Conservation (phyloP, 208 protist genomes). For the Trypanosomatidae sp. region DNA sequence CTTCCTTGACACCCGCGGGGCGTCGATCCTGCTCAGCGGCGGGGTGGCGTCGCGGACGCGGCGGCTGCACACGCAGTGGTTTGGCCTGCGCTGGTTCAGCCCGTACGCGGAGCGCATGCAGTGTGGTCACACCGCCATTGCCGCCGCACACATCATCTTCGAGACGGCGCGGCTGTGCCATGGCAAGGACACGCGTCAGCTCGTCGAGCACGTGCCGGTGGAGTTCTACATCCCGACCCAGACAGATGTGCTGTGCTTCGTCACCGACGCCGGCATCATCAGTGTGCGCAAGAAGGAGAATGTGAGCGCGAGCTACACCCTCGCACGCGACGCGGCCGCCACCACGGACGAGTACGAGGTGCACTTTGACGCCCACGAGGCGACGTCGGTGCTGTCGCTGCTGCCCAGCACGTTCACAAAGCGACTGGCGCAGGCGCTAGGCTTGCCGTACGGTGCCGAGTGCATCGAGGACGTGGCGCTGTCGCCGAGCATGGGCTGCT, state of each 20-base stretch:
- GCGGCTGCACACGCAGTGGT: slow-evolving; percentile 52
- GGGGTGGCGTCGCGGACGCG: slow-evolving; percentile 11
- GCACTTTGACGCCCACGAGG: slow-evolving; percentile 43
- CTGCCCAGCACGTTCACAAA: slow-evolving; percentile 12
- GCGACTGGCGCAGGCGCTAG: slow-evolving; percentile 16
- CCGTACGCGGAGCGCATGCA: slow-evolving; percentile 36
- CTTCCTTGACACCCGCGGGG: slow-evolving; percentile 20
- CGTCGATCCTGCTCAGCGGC: slow-evolving; percentile 7
- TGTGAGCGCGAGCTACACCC: neutral
- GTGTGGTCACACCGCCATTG: slow-evolving; percentile 66
- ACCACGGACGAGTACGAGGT: slow-evolving; percentile 38
- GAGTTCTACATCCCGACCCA: slow-evolving; percentile 41
- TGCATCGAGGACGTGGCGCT: slow-evolving; percentile 23
- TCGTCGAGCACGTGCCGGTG: slow-evolving; percentile 25
- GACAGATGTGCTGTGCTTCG: slow-evolving; percentile 50
- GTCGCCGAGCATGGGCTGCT: slow-evolving; percentile 15
- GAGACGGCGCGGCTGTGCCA: slow-evolving; percentile 25
- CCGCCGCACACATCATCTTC: slow-evolving; percentile 59
- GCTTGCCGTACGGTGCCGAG: slow-evolving; percentile 21
- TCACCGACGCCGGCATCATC: slow-evolving; percentile 32
- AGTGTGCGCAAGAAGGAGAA: slow-evolving; percentile 16
- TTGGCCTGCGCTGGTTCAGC: slow-evolving; percentile 71
- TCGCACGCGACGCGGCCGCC: slow-evolving; percentile 5
- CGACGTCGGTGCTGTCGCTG: slow-evolving; percentile 13
- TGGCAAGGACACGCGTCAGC: slow-evolving; percentile 16